phyloP scores from a whole-genome alignment of 345 rosid species.

The Clausena lansium region DNA sequence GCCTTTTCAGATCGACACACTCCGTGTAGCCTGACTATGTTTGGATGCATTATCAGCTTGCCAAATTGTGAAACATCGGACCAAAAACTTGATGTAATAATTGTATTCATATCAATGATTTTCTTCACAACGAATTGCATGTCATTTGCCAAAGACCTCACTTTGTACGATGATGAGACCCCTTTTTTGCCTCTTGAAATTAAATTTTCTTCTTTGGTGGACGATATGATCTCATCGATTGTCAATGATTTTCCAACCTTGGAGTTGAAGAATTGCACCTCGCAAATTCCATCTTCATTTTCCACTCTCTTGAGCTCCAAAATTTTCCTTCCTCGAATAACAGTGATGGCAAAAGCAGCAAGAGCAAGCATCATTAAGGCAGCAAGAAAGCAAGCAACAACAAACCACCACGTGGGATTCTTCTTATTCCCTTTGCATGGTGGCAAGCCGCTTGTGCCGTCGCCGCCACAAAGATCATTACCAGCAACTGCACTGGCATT shows the following conservation, averaged over 20 bases:
- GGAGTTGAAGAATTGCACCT: conserved; percentile 53
- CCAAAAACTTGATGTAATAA: conserved; percentile 36
- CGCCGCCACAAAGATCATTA: conserved; percentile 65
- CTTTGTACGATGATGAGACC: conserved; percentile 25
- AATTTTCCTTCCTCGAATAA: conserved; percentile 35
- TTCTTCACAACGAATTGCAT: conserved; percentile 45
- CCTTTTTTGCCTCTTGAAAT: conserved; percentile 37
- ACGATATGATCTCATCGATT: conserved; percentile 38
- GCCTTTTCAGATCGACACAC: conserved; percentile 48
- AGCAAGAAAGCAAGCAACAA: conserved; percentile 35
- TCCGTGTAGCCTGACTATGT: conserved; percentile 54
- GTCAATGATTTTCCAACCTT: conserved; percentile 40
- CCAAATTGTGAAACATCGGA: conserved; percentile 33
- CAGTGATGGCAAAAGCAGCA: conserved; percentile 26
- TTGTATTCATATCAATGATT: conserved; percentile 28
- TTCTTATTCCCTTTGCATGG: conserved; percentile 49
- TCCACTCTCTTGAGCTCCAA: conserved; percentile 52
- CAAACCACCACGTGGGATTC: conserved; percentile 48
- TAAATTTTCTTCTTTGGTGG: conserved; percentile 45
- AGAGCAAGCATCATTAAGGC: conserved; percentile 34
- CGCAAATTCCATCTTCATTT: conserved; percentile 68
- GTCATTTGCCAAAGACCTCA: conserved; percentile 31
- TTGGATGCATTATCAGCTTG: conserved; percentile 51
- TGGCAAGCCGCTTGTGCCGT: conserved; percentile 37
- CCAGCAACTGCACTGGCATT: conserved; percentile 66